Base-by-base conservation (phyloP, 2,329 filamentous ascomycete species). In the Dactylella cylindrospora region DNA sequence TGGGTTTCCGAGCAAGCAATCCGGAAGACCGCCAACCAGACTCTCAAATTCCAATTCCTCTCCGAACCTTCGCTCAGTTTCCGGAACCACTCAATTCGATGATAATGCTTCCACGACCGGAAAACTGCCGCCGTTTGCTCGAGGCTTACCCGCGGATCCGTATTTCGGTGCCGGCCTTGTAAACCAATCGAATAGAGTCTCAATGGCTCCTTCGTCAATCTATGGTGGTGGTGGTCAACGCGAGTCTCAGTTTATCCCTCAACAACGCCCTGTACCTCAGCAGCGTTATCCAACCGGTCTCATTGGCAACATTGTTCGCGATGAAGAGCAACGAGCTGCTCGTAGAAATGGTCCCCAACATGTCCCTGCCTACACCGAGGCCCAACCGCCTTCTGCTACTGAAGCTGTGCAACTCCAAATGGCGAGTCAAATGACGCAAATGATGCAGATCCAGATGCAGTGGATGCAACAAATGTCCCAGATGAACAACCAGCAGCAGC, bases 361-460 rank as follows among this genome's bases (percentile, higher is more conserved):
- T 31, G 50, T 50, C 43, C 62, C 50, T 26, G 59, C 52, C 32
- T 54, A 71, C 61, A 62, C 55, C 13, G 64, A 53, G 17, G 65
- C 68, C 44, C 59, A 65, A 22, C 68, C 75, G 71, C 70, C 84
- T 36, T 80, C 79, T 12, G 76, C 83, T 2, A 80, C 80, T 17
- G 85, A 89, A 64, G 85, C 87, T 71, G 84, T 84, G 22, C 86
- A 91, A 68, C 79, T 90, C 33, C 84, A 90, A 67, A 85, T 93
- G 79, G 85, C 81, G 5, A 85, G 89, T 70, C 86, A 90, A 70
- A 90, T 91, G 87, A 80, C 82, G 52, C 84, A 88, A 69, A 90
- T 91, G 74, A 90, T 91, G 86, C 85, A 90, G 71, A 89, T 93
- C 84, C 89, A 95, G 72, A 90, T 94, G 85, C 87, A 94, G 71